Percentiles rank a stretch among this genome's conserved stretches.
phyloP scores from a whole-genome alignment of 1,139 yeast species.

The Yamadazyma mexicana region DNA sequence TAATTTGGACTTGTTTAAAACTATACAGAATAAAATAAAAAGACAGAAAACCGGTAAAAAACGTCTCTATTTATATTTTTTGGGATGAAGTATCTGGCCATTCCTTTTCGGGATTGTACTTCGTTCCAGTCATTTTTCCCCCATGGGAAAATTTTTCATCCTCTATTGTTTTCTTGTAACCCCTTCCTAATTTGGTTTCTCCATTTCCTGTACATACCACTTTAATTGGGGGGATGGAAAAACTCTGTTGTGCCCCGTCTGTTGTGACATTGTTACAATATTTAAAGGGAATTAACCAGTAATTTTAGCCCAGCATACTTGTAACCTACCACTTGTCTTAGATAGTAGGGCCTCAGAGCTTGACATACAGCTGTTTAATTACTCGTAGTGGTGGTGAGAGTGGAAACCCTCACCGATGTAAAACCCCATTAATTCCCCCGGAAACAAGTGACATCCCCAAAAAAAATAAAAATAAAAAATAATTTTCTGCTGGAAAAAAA shows the following conservation, averaged over 20 bases:
- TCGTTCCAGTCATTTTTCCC: conserved; percentile 1
- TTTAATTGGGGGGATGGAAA: conserved; percentile 1
- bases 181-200: conserved; percentile 3
- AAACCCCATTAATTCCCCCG: conserved; percentile 1
- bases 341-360: no score
- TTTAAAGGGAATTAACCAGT: no score
- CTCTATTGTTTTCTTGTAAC: background rate
- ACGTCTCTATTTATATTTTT: conserved; percentile 4
- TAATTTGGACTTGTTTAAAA: background rate
- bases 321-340: no score
- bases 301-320: no score
- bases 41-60: background rate
- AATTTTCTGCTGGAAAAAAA: conserved; percentile 1
- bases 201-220: conserved; percentile 1
- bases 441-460: background rate
- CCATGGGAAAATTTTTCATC: conserved; percentile 2
- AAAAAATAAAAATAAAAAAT: conserved; percentile 2
- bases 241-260: background rate
- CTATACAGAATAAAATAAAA: background rate
- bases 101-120: background rate
- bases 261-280: background rate
- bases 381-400: no score
- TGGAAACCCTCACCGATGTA: background rate
- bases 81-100: background rate
- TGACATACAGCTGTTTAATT: no score